Conservation (phyloP, 257 asterid genomes). For the Solanum sejunctum region DNA sequence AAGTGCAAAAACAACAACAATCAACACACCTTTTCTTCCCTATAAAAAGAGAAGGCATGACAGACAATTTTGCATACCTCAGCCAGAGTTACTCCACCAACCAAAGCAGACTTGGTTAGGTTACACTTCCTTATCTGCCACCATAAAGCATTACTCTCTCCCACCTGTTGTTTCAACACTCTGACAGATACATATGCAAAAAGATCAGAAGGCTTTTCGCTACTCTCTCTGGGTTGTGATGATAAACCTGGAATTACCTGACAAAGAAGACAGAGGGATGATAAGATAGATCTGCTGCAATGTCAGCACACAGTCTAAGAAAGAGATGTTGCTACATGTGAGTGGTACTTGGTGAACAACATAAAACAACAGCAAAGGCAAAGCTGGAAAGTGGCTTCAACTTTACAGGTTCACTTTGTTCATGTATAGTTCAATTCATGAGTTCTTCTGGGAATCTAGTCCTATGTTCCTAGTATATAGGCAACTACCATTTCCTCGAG, state of each 20-base stretch:
- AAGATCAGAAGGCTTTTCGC: constrained; percentile 23
- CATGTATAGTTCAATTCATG: not conserved
- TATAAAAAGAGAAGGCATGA: not conserved
- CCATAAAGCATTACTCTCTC: not conserved
- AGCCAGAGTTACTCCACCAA: constrained; percentile 52
- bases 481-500: not conserved
- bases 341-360: not conserved
- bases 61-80: constrained; percentile 33
- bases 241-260: constrained; percentile 79
- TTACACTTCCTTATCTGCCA: constrained; percentile 63
- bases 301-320: not conserved
- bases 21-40: not conserved
- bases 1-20: not conserved
- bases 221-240: constrained; percentile 21
- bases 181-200: constrained; percentile 43
- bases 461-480: not conserved
- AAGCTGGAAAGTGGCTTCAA: not conserved
- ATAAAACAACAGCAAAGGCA: not conserved
- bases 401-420: not conserved
- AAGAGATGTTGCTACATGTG: not conserved
- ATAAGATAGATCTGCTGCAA: not conserved
- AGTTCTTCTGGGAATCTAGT: not conserved
- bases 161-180: constrained; percentile 15
- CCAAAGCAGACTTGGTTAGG: constrained; percentile 50
- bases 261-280: not conserved